Conservation (phyloP, 2,329 filamentous ascomycete genomes). For the Xenosphaeropsis pyriputrescens region DNA sequence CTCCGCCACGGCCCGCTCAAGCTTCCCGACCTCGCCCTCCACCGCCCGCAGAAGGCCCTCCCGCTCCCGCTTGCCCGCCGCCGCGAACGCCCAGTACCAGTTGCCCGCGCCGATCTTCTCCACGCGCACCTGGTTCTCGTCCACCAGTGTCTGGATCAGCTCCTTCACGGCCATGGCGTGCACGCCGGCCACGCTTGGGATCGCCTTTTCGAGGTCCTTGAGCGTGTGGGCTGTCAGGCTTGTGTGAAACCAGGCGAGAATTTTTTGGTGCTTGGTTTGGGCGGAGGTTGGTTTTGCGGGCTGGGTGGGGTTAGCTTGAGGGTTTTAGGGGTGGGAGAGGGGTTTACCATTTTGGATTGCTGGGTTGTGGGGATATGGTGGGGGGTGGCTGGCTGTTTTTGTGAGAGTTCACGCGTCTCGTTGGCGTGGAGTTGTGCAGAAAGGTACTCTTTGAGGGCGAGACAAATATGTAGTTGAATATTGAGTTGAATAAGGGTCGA, state of each 20-base stretch:
- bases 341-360: no score
- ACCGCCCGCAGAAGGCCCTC: conserved; percentile 21
- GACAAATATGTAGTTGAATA: no score
- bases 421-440: no score
- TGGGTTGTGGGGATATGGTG: no score
- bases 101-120: conserved; percentile 60
- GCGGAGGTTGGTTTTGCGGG: conserved; percentile 40
- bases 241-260: conserved; percentile 42
- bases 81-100: conserved; percentile 57
- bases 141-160: conserved; percentile 43
- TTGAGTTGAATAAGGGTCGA: no score
- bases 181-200: conserved; percentile 46
- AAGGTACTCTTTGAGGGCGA: no score
- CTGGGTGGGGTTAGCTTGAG: conserved; percentile 9
- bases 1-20: conserved; percentile 17
- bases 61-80: conserved; percentile 34
- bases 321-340: neutral
- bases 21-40: conserved; percentile 19
- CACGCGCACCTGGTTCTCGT: conserved; percentile 45
- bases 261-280: conserved; percentile 38
- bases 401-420: no score
- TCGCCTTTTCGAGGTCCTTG: conserved; percentile 51
- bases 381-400: no score
- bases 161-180: conserved; percentile 55
- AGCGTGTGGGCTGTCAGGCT: conserved; percentile 47